phyloP scores from a whole-genome alignment of 495 filamentous ascomycete species.

The Hypoxylon cercidicola region DNA sequence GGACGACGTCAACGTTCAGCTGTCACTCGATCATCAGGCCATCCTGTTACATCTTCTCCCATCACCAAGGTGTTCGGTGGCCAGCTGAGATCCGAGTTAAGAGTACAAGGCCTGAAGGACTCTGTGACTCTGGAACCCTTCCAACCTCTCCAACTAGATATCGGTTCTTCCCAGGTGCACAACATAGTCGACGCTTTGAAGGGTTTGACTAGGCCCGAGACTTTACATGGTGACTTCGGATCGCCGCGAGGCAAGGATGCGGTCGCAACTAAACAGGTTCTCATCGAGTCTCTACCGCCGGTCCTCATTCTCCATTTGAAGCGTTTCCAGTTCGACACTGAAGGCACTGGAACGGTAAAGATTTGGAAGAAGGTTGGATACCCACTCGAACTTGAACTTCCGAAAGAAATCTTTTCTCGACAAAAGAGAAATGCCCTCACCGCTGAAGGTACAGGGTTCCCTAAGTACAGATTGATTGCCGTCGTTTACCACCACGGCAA shows the following conservation, averaged over 20 bases:
- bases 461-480: constrained; percentile 85
- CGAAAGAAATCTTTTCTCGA: constrained; percentile 87
- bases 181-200: constrained; percentile 93
- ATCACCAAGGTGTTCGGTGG: constrained; percentile 96
- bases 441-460: constrained; percentile 68
- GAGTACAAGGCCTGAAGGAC: constrained; percentile 84
- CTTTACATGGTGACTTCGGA: constrained; percentile 86
- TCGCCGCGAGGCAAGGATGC: constrained; percentile 80
- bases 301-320: constrained; percentile 96
- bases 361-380: constrained; percentile 99
- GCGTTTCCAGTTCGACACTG: constrained; percentile 93
- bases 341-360: constrained; percentile 88
- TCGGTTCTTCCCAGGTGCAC: constrained; percentile 81
- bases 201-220: constrained; percentile 83
- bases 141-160: constrained; percentile 94
- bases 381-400: constrained; percentile 92
- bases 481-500: constrained; percentile 98
- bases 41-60: constrained; percentile 76
- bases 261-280: constrained; percentile 88
- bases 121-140: constrained; percentile 94
- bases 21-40: constrained; percentile 87
- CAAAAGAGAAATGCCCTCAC: constrained; percentile 72
- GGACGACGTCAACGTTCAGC: constrained; percentile 89
- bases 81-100: constrained; percentile 88
- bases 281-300: constrained; percentile 91